Evolutionary conservation across 1,139 yeast species (phyloP).

Genomic region (Suhomyces choctaworum): DNA sequence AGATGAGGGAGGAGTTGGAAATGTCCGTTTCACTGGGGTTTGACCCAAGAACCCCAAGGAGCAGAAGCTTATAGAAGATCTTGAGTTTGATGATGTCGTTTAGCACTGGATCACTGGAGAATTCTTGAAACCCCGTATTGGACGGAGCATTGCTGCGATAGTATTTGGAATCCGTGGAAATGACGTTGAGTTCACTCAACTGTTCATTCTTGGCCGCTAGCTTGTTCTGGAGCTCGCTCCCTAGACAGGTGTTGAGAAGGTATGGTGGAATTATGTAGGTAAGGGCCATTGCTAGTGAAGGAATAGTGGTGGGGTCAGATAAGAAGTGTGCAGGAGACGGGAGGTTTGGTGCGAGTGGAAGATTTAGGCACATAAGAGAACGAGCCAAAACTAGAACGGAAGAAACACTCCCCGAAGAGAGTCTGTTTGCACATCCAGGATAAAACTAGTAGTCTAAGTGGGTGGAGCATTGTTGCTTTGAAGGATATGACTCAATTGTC

Average conservation of each 20-base stretch:
- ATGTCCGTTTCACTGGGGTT: conserved; percentile 30
- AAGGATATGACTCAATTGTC: too few relatives aligned
- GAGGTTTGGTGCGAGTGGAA: too few relatives aligned
- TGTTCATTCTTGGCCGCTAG: conserved; percentile 26
- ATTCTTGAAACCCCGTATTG: conserved; percentile 17
- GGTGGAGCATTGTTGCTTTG: too few relatives aligned
- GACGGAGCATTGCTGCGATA: conserved; percentile 20
- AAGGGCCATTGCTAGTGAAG: conserved; percentile 7
- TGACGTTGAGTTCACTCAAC: conserved; percentile 31
- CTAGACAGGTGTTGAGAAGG: conserved; percentile 40
- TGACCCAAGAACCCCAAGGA: conserved; percentile 41
- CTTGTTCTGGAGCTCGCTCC: conserved; percentile 33
- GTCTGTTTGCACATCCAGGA: too few relatives aligned
- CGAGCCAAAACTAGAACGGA: too few relatives aligned
- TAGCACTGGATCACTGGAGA: conserved; percentile 34
- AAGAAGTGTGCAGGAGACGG: conserved; percentile 3
- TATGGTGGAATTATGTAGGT: conserved; percentile 47
- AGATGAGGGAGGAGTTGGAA: conserved; percentile 30
- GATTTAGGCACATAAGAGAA: too few relatives aligned
- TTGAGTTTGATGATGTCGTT: conserved; percentile 38
- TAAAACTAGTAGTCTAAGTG: too few relatives aligned
- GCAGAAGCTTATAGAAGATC: conserved; percentile 37
- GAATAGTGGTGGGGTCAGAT: conserved; percentile 2
- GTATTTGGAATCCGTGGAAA: conserved; percentile 28
- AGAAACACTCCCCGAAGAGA: too few relatives aligned